phyloP scores from a whole-genome alignment of 2,329 filamentous ascomycete genomes.

The Trichoderma breve region DNA sequence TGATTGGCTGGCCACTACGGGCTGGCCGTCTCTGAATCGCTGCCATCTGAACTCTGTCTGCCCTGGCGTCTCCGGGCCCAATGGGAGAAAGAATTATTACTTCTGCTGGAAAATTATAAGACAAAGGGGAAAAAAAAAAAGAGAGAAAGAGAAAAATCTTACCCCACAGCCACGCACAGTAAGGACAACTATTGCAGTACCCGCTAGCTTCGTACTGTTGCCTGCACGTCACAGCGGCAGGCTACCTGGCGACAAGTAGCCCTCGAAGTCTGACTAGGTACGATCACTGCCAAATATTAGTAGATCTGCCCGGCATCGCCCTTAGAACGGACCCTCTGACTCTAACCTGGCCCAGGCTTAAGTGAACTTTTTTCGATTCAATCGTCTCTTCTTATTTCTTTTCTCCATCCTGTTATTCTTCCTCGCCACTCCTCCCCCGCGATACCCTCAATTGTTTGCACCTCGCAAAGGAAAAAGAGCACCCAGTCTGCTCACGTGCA shows the following conservation, averaged over 20 bases:
- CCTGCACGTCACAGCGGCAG: not conserved
- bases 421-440: not conserved
- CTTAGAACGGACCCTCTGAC: not conserved
- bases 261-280: not conserved
- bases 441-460: constrained; percentile 10
- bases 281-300: not conserved
- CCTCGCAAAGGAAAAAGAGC: not conserved
- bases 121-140: not conserved
- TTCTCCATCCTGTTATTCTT: constrained; percentile 10
- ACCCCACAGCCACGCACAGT: constrained; percentile 2
- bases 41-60: constrained; percentile 1
- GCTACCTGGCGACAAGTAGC: not conserved
- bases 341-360: not conserved
- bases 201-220: not conserved
- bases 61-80: not conserved
- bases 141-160: not conserved
- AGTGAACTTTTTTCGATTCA: not conserved
- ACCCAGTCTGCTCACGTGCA: not conserved
- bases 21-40: not conserved
- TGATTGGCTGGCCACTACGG: not conserved
- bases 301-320: constrained; percentile 13
- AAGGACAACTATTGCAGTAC: not conserved
- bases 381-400: not conserved
- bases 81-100: not conserved
- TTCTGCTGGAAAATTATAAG: not conserved